phyloP scores from a whole-genome alignment of 1,139 yeast genomes.

The Taiozyma sp. region DNA sequence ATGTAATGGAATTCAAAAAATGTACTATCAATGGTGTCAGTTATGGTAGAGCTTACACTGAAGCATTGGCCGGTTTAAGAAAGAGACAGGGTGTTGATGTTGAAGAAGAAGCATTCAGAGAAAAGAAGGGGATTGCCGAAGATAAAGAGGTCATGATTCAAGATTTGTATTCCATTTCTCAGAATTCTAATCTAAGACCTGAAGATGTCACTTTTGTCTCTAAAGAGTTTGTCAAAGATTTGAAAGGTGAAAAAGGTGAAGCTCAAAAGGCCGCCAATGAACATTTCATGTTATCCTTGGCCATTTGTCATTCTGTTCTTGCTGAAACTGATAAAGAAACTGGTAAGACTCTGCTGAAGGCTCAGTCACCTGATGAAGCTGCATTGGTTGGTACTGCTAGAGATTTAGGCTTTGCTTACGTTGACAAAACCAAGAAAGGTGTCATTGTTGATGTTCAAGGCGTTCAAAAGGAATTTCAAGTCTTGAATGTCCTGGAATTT shows the following conservation, averaged over 20 bases:
- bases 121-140: constrained; percentile 54
- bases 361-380: constrained; percentile 97
- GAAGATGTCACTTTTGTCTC: constrained; percentile 77
- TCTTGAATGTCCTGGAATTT: constrained; percentile 77
- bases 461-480: constrained; percentile 59
- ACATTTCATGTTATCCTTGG: constrained; percentile 81
- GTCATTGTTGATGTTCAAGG: constrained; percentile 76
- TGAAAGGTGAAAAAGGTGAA: constrained; percentile 45
- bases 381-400: constrained; percentile 93
- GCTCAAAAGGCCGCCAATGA: constrained; percentile 65
- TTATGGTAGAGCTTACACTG: constrained; percentile 94
- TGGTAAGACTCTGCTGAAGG: constrained; percentile 63
- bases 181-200: constrained; percentile 51
- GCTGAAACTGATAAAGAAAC: constrained; percentile 64
- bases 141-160: constrained; percentile 68
- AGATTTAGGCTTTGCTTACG: constrained; percentile 83
- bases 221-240: constrained; percentile 54
- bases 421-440: constrained; percentile 70
- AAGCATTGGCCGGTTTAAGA: constrained; percentile 89
- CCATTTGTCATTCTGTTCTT: constrained; percentile 92
- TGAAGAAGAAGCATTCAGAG: constrained; percentile 59
- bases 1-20: constrained; percentile 94
- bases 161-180: constrained; percentile 41
- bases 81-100: constrained; percentile 84
- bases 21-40: constrained; percentile 84